These are phyloP conservation scores for Erodium texanum DNA, from an alignment of 441 rosid genomes.

Conservation along the genomic window DNA sequence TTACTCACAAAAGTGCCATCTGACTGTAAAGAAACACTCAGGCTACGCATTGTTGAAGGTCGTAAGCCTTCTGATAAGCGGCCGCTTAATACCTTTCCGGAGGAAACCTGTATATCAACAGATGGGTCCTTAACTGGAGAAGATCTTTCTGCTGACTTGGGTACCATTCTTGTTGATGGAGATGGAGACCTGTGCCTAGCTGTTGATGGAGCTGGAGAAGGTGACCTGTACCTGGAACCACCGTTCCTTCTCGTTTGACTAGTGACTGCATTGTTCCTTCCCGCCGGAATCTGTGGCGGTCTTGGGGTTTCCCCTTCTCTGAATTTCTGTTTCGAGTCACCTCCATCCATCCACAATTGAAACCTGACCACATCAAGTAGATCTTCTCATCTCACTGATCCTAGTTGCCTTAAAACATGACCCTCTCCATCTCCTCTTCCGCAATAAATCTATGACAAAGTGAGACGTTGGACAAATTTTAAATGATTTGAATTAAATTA, in stretches of 20 bases:
- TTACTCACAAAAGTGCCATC: constrained; percentile 66
- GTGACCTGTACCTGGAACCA: constrained; percentile 78
- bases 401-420: constrained; percentile 36
- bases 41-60: constrained; percentile 21
- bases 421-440: constrained; percentile 44
- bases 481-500: constrained; percentile 33
- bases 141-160: constrained; percentile 81
- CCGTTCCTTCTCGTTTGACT: constrained; percentile 43
- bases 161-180: constrained; percentile 57
- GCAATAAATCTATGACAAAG: constrained; percentile 50
- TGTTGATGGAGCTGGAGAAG: constrained; percentile 45
- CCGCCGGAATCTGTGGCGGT: constrained; percentile 58
- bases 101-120: constrained; percentile 17
- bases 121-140: constrained; percentile 63
- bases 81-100: too few relatives aligned
- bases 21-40: constrained; percentile 84
- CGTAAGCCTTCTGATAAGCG: too few relatives aligned
- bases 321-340: constrained; percentile 41
- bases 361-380: constrained; percentile 51
- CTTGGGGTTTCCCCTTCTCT: constrained; percentile 43
- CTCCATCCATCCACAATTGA: constrained; percentile 71
- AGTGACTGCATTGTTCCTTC: constrained; percentile 51
- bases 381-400: constrained; percentile 20
- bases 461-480: constrained; percentile 35
- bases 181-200: not conserved